Conservation (phyloP, 2,329 filamentous ascomycete species). For the Monilinia fructigena region DNA sequence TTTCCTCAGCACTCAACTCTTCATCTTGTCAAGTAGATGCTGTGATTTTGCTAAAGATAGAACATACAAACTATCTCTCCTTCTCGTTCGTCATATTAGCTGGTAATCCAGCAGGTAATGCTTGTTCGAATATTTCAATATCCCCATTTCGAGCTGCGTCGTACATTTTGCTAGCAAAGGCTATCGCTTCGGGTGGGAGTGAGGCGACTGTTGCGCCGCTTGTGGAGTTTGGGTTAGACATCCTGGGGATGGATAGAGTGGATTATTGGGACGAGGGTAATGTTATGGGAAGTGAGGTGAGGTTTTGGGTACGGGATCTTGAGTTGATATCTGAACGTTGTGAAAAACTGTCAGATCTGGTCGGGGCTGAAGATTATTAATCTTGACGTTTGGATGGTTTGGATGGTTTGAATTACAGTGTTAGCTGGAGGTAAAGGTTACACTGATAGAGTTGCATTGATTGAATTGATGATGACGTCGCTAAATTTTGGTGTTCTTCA, state of each 20-base stretch:
- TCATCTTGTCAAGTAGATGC: too few relatives aligned
- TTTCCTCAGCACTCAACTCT: background rate
- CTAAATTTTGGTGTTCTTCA: background rate
- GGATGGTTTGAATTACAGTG: too few relatives aligned
- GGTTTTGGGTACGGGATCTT: background rate
- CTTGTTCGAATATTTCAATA: constrained; percentile 57
- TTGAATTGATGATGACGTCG: constrained; percentile 4
- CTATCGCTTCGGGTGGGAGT: constrained; percentile 63
- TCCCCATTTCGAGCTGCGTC: constrained; percentile 63
- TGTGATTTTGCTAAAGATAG: background rate
- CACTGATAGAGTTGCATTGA: too few relatives aligned
- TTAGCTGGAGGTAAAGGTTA: too few relatives aligned
- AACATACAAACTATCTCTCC: constrained; percentile 65
- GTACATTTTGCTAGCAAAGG: constrained; percentile 65
- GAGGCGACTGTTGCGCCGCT: constrained; percentile 8
- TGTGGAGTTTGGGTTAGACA: constrained; percentile 1
- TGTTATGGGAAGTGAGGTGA: too few relatives aligned
- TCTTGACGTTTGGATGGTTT: background rate
- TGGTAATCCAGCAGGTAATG: constrained; percentile 63
- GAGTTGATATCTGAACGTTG: background rate
- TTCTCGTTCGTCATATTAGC: constrained; percentile 71
- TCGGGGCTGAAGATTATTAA: constrained; percentile 12
- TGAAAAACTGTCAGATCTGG: background rate
- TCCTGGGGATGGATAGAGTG: background rate
- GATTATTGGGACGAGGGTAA: background rate